Conservation (phyloP, 768 basidiomycete species). For the Imleria badia region DNA sequence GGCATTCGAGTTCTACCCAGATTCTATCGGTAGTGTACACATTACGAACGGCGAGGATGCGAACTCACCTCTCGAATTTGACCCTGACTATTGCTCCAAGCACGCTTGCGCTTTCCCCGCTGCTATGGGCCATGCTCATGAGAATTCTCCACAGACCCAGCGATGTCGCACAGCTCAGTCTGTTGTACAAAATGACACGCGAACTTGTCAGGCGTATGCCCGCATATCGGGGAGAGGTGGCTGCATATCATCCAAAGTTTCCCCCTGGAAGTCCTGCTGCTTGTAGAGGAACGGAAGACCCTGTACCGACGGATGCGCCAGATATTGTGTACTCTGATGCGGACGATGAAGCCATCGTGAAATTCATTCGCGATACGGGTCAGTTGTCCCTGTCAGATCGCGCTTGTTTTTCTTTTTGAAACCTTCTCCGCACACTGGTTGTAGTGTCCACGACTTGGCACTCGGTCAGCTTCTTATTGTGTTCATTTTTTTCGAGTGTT, state of each 20-base stretch:
- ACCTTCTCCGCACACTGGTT: rapidly evolving
- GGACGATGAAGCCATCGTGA: slow-evolving; percentile 35
- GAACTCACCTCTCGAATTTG: slow-evolving; percentile 45
- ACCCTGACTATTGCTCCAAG: slow-evolving; percentile 45
- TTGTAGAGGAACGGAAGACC: slow-evolving; percentile 14
- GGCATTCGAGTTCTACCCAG: slow-evolving; percentile 40
- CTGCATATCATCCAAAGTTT: slow-evolving; percentile 30
- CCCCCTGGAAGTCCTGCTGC: slow-evolving; percentile 27
- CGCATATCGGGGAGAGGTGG: slow-evolving; percentile 22
- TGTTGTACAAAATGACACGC: slow-evolving; percentile 54
- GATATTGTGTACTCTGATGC: slow-evolving; percentile 34
- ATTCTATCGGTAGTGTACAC: slow-evolving; percentile 47
- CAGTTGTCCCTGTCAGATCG: background rate
- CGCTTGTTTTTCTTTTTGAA: background rate
- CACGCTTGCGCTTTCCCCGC: slow-evolving; percentile 18
- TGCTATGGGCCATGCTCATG: background rate
- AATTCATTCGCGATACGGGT: slow-evolving; percentile 22
- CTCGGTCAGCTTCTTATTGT: slow-evolving; percentile 5
- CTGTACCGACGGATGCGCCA: slow-evolving; percentile 27
- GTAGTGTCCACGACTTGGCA: slow-evolving; percentile 15
- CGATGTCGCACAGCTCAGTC: background rate
- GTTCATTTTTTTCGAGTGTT: too few relatives aligned
- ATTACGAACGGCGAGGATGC: slow-evolving; percentile 42
- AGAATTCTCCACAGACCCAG: slow-evolving; percentile 6
- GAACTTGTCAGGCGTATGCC: slow-evolving; percentile 58